phyloP scores from a whole-genome alignment of 2,329 filamentous ascomycete genomes.

The Pyrenophora seminiperda region DNA sequence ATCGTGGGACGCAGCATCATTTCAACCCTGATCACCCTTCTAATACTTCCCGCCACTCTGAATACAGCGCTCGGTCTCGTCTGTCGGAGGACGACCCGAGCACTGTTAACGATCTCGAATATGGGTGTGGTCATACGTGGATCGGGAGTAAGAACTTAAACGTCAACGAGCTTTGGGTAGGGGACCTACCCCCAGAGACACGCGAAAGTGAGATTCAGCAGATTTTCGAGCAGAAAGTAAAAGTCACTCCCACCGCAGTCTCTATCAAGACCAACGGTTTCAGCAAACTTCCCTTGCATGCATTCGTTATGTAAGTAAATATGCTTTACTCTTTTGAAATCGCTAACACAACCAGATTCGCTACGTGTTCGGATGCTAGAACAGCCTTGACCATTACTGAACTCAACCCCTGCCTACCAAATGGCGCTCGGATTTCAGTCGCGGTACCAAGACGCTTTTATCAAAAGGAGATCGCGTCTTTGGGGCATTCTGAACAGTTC shows the following conservation, averaged over 20 bases:
- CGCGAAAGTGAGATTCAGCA: conserved; percentile 17
- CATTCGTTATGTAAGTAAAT: conserved; percentile 26
- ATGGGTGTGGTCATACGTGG: conserved; percentile 35
- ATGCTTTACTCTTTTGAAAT: not conserved
- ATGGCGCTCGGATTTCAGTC: conserved; percentile 15
- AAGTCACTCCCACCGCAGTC: conserved; percentile 14
- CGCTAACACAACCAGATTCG: conserved; percentile 26
- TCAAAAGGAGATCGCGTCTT: conserved; percentile 11
- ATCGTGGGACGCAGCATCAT: conserved; percentile 17
- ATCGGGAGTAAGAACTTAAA: conserved; percentile 38
- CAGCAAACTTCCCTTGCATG: conserved; percentile 14
- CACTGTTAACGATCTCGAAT: conserved; percentile 24
- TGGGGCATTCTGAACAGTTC: not conserved
- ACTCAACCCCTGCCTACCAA: conserved; percentile 14
- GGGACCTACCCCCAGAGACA: conserved; percentile 27
- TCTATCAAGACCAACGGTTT: conserved; percentile 5
- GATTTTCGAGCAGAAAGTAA: conserved; percentile 24
- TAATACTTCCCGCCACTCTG: conserved; percentile 5
- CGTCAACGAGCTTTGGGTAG: conserved; percentile 37
- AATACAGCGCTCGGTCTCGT: not conserved
- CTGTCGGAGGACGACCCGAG: conserved; percentile 21
- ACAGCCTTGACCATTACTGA: conserved; percentile 17
- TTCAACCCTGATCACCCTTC: conserved; percentile 13
- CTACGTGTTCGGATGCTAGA: conserved; percentile 17
- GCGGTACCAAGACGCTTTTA: conserved; percentile 33